Evolutionary conservation across 2,329 filamentous ascomycete species (phyloP), one percentile per base, ranked within the genome.

Genomic region (Aspergillus caelatus): DNA sequence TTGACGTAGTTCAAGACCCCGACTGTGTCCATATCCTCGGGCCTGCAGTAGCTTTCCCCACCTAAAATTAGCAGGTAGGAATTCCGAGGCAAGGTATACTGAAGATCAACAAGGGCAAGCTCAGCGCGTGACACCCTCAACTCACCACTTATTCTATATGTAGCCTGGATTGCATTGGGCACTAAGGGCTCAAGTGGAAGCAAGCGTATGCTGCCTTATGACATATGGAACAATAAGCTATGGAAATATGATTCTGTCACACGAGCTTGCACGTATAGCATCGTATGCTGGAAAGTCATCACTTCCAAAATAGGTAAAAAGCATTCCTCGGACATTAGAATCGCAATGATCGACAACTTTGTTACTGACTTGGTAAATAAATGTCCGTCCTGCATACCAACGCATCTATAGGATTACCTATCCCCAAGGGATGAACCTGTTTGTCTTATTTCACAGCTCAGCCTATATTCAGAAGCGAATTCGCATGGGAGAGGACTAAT

Each of bases 391-490:
- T 52, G 28, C 48, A 52, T 52, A 52, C 48, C 48, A 32, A 12
- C 8, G 26, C 28, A 30, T 30, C 28, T 30, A 52, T 30, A 52
- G 48, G 23, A 28, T 50, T 30, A n/a, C 48, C 8, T 32, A 30
- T n/a, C 26, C 30, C 48, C 48, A 32, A 52, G 48, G 48, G 48
- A 52, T 52, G 34, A 52, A 52, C 48, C 48, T 32, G 48, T 52
- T 52, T 52, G 11, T 10, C 48, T 52, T 6, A 21, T 21, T 34
- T 32, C 28, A 52, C 19, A 52, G 10, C 28, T 11, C 19, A 52
- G 28, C 28, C 10, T 14, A n/a, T 32, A 19, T 9, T 32, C 48
- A n/a, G 48, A 32, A n/a, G 26, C 5, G 30, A 16, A n/a, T 28
- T 50, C 26, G 5, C 46, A 50, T 50, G 23, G 23, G 46, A n/a